Evolutionary conservation across 495 filamentous ascomycete species (phyloP), one percentile per base, ranked within the genome.

Genomic region (Annulohypoxylon moriforme): DNA sequence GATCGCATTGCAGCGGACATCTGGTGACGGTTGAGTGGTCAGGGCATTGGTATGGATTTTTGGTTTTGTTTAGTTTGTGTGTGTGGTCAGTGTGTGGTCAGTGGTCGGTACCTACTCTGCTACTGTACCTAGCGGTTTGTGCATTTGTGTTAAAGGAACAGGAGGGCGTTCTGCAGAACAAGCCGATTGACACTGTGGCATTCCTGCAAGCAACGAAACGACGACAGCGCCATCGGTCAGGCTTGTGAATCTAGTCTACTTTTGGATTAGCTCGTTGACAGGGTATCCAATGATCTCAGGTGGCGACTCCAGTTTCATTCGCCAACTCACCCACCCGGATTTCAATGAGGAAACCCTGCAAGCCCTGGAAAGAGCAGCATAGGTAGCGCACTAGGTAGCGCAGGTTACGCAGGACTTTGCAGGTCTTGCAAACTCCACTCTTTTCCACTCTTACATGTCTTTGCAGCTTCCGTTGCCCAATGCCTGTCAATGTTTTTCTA

Each of bases 1-100:
- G 70, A 73, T 73, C 70, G 71, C 66, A 69, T 66, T 66, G 71
- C 62, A 63, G 66, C 61, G 66, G 65, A 73, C 66, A 69, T 69
- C 71, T 73, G 62, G 66, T 69, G 61, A 63, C 50, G 60, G 65
- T 20, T 66, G 66, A 69, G n/a, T 72, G 69, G 69, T 67, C 58
- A 42, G 29, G 40, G 40, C 40, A 18, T 44, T 44, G 18, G 40
- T 44, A 40, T 40, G 4, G 36, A 40, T 40, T 40, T 40, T 13
- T 13, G 13, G 14, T 14, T 40, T 36, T 40, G 36, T 40, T 40
- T n/a, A 40, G 36, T 14, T 40, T 2, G 36, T 14, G 10, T 2
- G 36, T 14, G 10, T n/a, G 36, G 36, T 40, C 4, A 14, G 36
- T 29, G 27, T n/a, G 27, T 29, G 27, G n/a, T n/a, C n/a, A 36